phyloP scores from a whole-genome alignment of 306 rosid species.

The Oxytropis ochrocephala region DNA sequence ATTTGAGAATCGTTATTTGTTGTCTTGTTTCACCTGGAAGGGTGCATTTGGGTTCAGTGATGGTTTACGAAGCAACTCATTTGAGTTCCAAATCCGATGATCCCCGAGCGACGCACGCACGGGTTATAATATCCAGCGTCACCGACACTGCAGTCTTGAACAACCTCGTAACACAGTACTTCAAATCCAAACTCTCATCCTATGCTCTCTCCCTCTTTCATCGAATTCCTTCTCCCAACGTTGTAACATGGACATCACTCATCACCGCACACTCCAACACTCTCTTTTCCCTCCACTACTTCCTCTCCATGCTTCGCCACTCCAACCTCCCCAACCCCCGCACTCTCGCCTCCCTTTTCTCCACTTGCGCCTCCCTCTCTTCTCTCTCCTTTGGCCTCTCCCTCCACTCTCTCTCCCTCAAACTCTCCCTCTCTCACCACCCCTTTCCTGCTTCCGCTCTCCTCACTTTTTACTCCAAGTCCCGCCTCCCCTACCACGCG shows the following conservation, averaged over 20 bases:
- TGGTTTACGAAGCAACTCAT: neutral
- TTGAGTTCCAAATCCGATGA: slow-evolving; percentile 26
- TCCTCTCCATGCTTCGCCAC: slow-evolving; percentile 78
- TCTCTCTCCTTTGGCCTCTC: slow-evolving; percentile 46
- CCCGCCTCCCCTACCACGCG: slow-evolving; percentile 36
- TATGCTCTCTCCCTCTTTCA: slow-evolving; percentile 48
- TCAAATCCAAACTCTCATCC: slow-evolving; percentile 35
- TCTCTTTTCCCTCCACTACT: slow-evolving; percentile 45
- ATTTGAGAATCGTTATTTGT: too few species aligned
- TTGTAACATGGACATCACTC: slow-evolving; percentile 76
- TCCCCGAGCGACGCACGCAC: slow-evolving; percentile 59
- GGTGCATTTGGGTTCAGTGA: neutral
- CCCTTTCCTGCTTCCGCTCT: slow-evolving; percentile 68
- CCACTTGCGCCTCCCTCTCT: slow-evolving; percentile 56
- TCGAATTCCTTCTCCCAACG: slow-evolving; percentile 55
- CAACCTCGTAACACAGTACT: slow-evolving; percentile 57
- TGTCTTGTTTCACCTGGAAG: too few species aligned
- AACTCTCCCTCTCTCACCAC: slow-evolving; percentile 39
- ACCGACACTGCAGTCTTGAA: slow-evolving; percentile 36
- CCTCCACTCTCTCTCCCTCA: slow-evolving; percentile 64
- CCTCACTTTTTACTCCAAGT: slow-evolving; percentile 52
- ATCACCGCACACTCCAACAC: slow-evolving; percentile 58
- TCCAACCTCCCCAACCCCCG: slow-evolving; percentile 67
- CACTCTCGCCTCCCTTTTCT: slow-evolving; percentile 63
- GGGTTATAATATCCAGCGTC: slow-evolving; percentile 28